Percentiles rank a stretch among this genome's conserved stretches.
These are phyloP conservation scores for Pythium pectinolyticum DNA, from an alignment of 352 stramenopile species.

Conservation along the genomic window DNA sequence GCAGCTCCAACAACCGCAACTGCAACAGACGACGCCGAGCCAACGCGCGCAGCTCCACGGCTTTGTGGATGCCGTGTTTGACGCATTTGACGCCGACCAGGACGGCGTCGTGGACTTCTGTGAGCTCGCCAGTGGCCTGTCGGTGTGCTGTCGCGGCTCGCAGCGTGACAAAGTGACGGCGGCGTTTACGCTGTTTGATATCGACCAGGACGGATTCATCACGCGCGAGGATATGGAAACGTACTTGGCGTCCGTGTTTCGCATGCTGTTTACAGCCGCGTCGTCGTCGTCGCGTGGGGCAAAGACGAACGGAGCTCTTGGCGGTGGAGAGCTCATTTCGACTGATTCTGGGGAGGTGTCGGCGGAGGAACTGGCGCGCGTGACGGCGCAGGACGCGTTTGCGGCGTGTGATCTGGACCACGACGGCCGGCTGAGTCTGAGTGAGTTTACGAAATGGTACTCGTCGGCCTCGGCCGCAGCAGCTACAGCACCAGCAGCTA, in stretches of 20 bases:
- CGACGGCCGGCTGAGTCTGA: slow-evolving; percentile 70
- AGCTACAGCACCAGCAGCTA: no score
- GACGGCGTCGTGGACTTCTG: slow-evolving; percentile 87
- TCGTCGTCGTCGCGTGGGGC: slow-evolving; percentile 50
- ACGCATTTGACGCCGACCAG: slow-evolving; percentile 72
- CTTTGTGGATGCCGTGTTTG: slow-evolving; percentile 70
- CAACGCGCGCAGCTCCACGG: slow-evolving; percentile 36
- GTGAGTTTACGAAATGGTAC: slow-evolving; percentile 88
- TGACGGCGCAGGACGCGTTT: slow-evolving; percentile 78
- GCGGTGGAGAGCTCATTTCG: no score
- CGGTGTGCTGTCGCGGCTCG: slow-evolving; percentile 72
- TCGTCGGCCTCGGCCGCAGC: slow-evolving; percentile 20
- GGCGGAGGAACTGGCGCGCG: slow-evolving; percentile 62
- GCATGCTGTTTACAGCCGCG: slow-evolving; percentile 83
- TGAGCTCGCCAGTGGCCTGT: slow-evolving; percentile 82
- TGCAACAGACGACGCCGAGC: no score
- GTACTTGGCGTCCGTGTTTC: slow-evolving; percentile 83
- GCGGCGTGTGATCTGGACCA: slow-evolving; percentile 53
- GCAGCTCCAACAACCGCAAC: background rate
- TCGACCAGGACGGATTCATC: slow-evolving; percentile 87
- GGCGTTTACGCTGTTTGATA: slow-evolving; percentile 86
- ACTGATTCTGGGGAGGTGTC: no score
- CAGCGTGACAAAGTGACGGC: slow-evolving; percentile 82
- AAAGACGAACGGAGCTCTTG: slow-evolving; percentile 18
- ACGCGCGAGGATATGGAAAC: slow-evolving; percentile 82